Evolutionary conservation across 371 early-diverging fungal genomes (phyloP), one percentile per base, ranked within the genome.

Genomic region (Lichtheimia ornata): DNA sequence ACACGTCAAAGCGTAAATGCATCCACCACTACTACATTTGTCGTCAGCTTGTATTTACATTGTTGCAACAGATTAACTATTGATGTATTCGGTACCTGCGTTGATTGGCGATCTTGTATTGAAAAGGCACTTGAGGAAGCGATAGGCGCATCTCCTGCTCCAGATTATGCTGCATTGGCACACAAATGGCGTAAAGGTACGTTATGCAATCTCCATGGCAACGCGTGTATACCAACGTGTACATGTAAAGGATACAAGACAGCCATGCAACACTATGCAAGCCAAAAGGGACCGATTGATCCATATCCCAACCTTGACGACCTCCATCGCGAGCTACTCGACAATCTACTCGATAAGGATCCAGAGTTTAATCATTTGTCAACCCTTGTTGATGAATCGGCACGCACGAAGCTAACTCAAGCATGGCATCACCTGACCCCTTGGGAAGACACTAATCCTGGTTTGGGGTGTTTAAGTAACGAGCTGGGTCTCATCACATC

Each of bases 1-100:
- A 30, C 27, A 57, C 14, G 58, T 49, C n/a, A 22, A 57, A 57
- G 58, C 28, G 58, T 57, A 57, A 56, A 28, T 56, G 1, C 22
- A 13, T 15, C 20, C 47, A 9, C 15, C 22, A 56, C 4, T 44
- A 0, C 13, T 43, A 22, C 22, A 22, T 9, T 15, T 52, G 15
- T 15, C 22, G 4, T 0, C 22, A 22, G 22, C 22, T 2, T 22
- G 22, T 22, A 2, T 14, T 5, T 14, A 44, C 27, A 0, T 13
- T 35, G 9, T 35, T 35, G 9, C 11, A 11, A 44, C 41, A 64
- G 64, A 5, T 59, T 64, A 18, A 50, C 50, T 4, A 59, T 64
- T 55, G 64, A 64, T 49, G 59, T 64, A 14, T 64, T 64, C 43
- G 64, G 64, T 13, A 64, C 64, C 12, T 49, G 53, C 24, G 64